Conservation (phyloP, 441 rosid genomes). For the Jatropha multifida region DNA sequence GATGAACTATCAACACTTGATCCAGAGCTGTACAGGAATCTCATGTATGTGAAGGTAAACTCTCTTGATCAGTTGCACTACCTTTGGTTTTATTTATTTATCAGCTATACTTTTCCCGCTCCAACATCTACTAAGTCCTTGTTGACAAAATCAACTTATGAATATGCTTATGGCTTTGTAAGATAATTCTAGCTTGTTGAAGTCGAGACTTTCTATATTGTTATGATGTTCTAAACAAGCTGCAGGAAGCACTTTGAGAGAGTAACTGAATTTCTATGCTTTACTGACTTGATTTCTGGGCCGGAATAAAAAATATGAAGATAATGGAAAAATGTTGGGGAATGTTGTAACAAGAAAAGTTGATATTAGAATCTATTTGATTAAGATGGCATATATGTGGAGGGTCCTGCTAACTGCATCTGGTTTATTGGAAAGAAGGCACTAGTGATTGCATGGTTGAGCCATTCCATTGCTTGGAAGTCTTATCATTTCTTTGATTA, state of each 20-base stretch:
- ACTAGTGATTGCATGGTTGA: background rate
- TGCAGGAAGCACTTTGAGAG: background rate
- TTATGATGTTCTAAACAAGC: background rate
- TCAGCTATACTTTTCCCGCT: conserved; percentile 1
- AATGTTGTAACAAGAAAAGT: conserved; percentile 11
- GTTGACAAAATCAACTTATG: background rate
- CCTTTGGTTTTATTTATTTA: background rate
- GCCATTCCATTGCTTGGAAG: conserved; percentile 3
- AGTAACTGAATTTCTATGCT: conserved; percentile 16
- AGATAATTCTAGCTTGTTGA: background rate
- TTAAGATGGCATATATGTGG: background rate
- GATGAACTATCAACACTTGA: conserved; percentile 98
- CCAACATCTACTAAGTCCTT: conserved; percentile 2
- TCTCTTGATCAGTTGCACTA: conserved; percentile 8
- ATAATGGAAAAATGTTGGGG: conserved; percentile 12
- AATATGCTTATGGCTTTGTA: conserved; percentile 6
- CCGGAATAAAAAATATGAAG: conserved; percentile 3
- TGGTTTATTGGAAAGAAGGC: conserved; percentile 10
- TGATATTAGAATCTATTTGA: conserved; percentile 5
- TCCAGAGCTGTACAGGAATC: conserved; percentile 91
- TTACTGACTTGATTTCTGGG: conserved; percentile 25
- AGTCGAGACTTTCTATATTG: background rate
- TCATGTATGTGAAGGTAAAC: conserved; percentile 96
- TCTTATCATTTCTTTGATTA: background rate
- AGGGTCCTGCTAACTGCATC: background rate